Conservation (phyloP, 306 rosid species). For the Albizia julibrissin region DNA sequence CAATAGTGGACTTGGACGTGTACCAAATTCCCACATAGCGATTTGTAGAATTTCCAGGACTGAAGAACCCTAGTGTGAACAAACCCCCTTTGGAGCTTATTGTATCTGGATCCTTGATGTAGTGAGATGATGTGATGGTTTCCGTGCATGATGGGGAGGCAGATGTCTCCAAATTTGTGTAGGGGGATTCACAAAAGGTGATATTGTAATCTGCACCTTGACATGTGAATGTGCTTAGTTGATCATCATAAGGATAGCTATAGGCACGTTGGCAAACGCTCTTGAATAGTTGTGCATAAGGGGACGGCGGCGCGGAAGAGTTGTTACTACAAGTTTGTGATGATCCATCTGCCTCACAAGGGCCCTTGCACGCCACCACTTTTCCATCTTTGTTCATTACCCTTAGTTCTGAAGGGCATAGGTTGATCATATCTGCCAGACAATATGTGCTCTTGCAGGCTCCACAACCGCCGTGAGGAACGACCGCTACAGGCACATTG, state of each 20-base stretch:
- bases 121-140: neutral
- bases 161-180: constrained; percentile 31
- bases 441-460: constrained; percentile 67
- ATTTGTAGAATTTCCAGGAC: neutral
- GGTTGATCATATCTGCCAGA: constrained; percentile 57
- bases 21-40: neutral
- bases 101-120: neutral
- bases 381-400: constrained; percentile 34
- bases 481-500: constrained; percentile 75
- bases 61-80: neutral
- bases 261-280: constrained; percentile 80
- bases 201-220: constrained; percentile 58
- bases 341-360: constrained; percentile 66
- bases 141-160: neutral
- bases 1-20: neutral
- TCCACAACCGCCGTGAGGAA: constrained; percentile 41
- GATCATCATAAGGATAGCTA: constrained; percentile 79
- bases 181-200: constrained; percentile 74
- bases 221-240: constrained; percentile 57
- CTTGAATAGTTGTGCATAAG: constrained; percentile 68
- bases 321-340: neutral
- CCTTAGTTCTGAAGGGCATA: constrained; percentile 71
- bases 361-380: constrained; percentile 24
- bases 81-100: neutral
- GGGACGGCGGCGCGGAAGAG: constrained; percentile 52